Conservation (phyloP, 192 early-diverging fungal genomes). For the Irineochytrium annulatum region DNA sequence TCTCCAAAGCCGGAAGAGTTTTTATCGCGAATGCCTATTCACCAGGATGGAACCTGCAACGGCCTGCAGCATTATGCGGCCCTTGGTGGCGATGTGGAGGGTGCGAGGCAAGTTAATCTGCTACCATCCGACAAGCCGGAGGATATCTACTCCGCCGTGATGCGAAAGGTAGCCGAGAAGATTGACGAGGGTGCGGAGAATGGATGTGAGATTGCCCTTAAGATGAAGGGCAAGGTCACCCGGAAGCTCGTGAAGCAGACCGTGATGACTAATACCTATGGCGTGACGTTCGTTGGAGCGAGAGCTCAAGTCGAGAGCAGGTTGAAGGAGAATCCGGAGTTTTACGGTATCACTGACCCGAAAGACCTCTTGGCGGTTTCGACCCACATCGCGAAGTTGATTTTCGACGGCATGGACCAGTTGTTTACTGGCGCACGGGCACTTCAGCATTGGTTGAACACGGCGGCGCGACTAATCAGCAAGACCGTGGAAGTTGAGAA, state of each 20-base stretch:
- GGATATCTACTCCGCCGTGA: conserved; percentile 89
- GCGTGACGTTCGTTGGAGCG: conserved; percentile 95
- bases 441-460: conserved; percentile 93
- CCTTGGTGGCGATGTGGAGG: conserved; percentile 83
- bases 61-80: conserved; percentile 99
- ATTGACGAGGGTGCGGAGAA: conserved; percentile 64
- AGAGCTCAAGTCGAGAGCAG: conserved; percentile 79
- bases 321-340: conserved; percentile 59
- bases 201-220: conserved; percentile 30
- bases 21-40: conserved; percentile 74
- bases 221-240: conserved; percentile 64
- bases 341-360: conserved; percentile 62
- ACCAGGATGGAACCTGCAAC: conserved; percentile 98
- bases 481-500: conserved; percentile 61
- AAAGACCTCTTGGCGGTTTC: conserved; percentile 60
- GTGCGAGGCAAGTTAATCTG: conserved; percentile 87
- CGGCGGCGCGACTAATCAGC: conserved; percentile 76
- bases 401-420: conserved; percentile 82
- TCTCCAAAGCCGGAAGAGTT: conserved; percentile 69
- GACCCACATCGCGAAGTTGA: conserved; percentile 72
- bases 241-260: conserved; percentile 98
- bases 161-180: conserved; percentile 63
- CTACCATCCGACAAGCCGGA: conserved; percentile 75
- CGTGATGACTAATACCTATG: conserved; percentile 99
- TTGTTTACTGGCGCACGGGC: conserved; percentile 83